Conservation (phyloP, 2,329 filamentous ascomycete genomes). For the Claviceps monticola region DNA sequence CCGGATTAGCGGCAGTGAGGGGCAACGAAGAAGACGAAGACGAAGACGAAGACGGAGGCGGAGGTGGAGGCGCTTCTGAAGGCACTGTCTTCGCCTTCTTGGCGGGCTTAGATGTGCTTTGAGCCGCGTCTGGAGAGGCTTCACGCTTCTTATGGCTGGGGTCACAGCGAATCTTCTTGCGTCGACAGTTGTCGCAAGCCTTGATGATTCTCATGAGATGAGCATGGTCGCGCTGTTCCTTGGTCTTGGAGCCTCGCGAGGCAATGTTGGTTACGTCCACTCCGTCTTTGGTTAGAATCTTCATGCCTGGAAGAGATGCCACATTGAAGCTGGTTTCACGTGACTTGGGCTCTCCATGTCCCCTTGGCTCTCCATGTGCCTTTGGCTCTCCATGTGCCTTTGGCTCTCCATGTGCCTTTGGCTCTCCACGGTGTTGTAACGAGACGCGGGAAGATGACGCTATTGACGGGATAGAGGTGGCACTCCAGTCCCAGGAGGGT, state of each 20-base stretch:
- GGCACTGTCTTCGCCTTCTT: slow-evolving; percentile 26
- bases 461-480: slow-evolving; percentile 9
- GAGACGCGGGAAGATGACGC: slow-evolving; percentile 19
- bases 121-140: slow-evolving; percentile 18
- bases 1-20: neutral
- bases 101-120: slow-evolving; percentile 18
- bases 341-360: slow-evolving; percentile 13
- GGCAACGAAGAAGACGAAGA: slow-evolving; percentile 11
- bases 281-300: slow-evolving; percentile 51
- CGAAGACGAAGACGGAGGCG: slow-evolving; percentile 9
- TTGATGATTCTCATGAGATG: slow-evolving; percentile 54
- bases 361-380: slow-evolving; percentile 4
- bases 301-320: slow-evolving; percentile 46
- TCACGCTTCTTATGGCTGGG: slow-evolving; percentile 41
- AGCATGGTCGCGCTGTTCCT: slow-evolving; percentile 53
- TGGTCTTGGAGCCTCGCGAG: slow-evolving; percentile 49
- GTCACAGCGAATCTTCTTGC: slow-evolving; percentile 51
- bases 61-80: slow-evolving; percentile 9
- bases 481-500: slow-evolving; percentile 33
- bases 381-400: slow-evolving; percentile 11
- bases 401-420: slow-evolving; percentile 11
- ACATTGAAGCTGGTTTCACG: slow-evolving; percentile 24
- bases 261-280: slow-evolving; percentile 48
- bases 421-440: slow-evolving; percentile 12
- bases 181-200: slow-evolving; percentile 48